These are phyloP conservation scores for Neurospora sp. DNA, from an alignment of 495 filamentous ascomycete genomes.

Conservation along the genomic window DNA sequence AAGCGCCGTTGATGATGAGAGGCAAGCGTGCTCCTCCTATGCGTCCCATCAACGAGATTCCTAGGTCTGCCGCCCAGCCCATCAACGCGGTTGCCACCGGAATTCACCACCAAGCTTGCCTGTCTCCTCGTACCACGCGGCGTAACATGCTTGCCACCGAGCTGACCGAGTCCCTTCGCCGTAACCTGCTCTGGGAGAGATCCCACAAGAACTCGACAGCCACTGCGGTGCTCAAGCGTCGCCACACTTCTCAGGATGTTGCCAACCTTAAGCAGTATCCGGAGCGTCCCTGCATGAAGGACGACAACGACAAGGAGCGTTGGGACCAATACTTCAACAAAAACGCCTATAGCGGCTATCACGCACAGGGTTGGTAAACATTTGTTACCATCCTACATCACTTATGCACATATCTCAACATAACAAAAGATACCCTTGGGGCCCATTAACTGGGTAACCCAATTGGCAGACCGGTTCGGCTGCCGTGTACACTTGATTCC, in stretches of 20 bases:
- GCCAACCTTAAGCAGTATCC: constrained; percentile 75
- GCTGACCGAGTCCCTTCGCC: constrained; percentile 42
- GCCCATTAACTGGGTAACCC: constrained; percentile 8
- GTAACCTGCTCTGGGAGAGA: constrained; percentile 29
- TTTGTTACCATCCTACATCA: constrained; percentile 7
- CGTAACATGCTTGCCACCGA: constrained; percentile 96
- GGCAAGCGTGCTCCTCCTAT: constrained; percentile 31
- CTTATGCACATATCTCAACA: constrained; percentile 19
- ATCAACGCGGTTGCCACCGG: constrained; percentile 67
- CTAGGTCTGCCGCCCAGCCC: constrained; percentile 62
- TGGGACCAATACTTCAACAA: constrained; percentile 43
- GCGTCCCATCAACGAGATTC: constrained; percentile 54
- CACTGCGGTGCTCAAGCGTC: constrained; percentile 78
- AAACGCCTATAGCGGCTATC: constrained; percentile 39
- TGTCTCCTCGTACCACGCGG: constrained; percentile 85
- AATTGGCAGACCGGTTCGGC: constrained; percentile 19
- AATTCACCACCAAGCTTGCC: constrained; percentile 52
- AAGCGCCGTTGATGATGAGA: constrained; percentile 59
- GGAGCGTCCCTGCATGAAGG: constrained; percentile 39
- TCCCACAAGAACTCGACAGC: constrained; percentile 68
- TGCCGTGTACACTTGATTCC: constrained; percentile 34
- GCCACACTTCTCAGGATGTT: constrained; percentile 85
- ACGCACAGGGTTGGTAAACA: constrained; percentile 44
- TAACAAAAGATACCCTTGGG: constrained; percentile 21
- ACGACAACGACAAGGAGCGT: constrained; percentile 37